Evolutionary conservation across 1,284 basidiomycete species (phyloP).

Genomic region (Boletus sp.): DNA sequence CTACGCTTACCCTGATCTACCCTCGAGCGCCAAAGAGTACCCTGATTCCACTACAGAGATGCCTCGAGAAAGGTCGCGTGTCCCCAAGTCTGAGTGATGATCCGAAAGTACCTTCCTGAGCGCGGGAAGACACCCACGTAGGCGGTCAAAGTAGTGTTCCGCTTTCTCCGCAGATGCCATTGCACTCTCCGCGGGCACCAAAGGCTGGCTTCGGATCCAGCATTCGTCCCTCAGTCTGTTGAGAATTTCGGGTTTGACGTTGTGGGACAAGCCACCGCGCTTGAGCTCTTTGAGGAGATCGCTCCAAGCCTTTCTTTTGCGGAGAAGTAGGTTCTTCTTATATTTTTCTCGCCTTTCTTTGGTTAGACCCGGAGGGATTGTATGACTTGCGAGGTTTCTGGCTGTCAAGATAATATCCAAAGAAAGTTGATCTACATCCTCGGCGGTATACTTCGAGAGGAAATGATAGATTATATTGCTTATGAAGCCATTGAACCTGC

Average conservation of each 20-base stretch:
- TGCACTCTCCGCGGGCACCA: constrained; percentile 30
- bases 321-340: constrained; percentile 73
- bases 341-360: constrained; percentile 70
- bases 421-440: constrained; percentile 62
- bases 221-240: constrained; percentile 59
- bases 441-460: constrained; percentile 40
- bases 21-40: constrained; percentile 60
- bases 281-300: constrained; percentile 92
- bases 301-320: constrained; percentile 91
- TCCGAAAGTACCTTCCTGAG: constrained; percentile 64
- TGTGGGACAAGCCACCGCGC: constrained; percentile 72
- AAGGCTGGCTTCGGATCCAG: constrained; percentile 67
- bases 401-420: constrained; percentile 74
- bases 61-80: constrained; percentile 82
- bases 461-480: constrained; percentile 41
- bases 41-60: constrained; percentile 80
- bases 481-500: constrained; percentile 48
- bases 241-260: constrained; percentile 72
- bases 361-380: constrained; percentile 46
- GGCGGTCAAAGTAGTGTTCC: constrained; percentile 73
- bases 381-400: constrained; percentile 58
- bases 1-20: constrained; percentile 43
- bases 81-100: constrained; percentile 82
- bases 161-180: constrained; percentile 37
- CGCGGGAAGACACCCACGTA: constrained; percentile 67